Evolutionary conservation across 129 eudicot species (phyloP).

Genomic region (Tagetes patula): DNA sequence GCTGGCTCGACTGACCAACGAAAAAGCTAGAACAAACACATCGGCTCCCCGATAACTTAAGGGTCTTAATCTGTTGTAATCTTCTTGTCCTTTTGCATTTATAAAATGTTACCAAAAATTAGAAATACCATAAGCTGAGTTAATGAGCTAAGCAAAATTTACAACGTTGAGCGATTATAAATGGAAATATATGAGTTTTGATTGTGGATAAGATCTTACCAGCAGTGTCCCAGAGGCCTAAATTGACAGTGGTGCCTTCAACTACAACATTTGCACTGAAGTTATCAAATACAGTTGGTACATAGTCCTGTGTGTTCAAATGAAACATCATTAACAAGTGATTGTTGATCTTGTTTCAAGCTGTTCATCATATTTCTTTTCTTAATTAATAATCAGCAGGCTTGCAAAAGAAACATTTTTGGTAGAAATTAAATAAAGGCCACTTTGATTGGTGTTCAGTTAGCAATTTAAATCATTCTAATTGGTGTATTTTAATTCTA

Average conservation of each 20-base stretch:
- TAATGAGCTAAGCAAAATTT: neutral
- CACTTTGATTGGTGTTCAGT: neutral
- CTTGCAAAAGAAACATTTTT: neutral
- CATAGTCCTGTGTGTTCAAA: conserved; percentile 55
- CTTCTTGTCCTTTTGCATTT: conserved; percentile 72
- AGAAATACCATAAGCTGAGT: conserved; percentile 8
- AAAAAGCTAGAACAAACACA: conserved; percentile 86
- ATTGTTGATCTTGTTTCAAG: no score
- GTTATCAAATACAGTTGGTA: conserved; percentile 96
- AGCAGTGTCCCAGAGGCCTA: conserved; percentile 99
- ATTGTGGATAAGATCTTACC: conserved; percentile 47
- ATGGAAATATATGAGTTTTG: neutral
- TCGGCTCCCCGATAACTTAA: conserved; percentile 90
- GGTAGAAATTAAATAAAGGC: neutral
- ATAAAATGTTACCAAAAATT: conserved; percentile 13
- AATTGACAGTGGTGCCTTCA: conserved; percentile 92
- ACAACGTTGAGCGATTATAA: neutral
- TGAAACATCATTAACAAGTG: no score
- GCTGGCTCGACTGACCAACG: conserved; percentile 93
- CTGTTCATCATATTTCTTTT: conserved; percentile 2
- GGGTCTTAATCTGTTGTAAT: conserved; percentile 87
- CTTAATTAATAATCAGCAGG: neutral
- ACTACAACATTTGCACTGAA: conserved; percentile 97
- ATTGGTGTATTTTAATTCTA: neutral
- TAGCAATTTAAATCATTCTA: neutral